A percentile compares a stretch with the other conserved stretches of the same genome.
These are phyloP conservation scores for Penicillium salamii DNA, from an alignment of 495 filamentous ascomycete species.

Conservation along the genomic window DNA sequence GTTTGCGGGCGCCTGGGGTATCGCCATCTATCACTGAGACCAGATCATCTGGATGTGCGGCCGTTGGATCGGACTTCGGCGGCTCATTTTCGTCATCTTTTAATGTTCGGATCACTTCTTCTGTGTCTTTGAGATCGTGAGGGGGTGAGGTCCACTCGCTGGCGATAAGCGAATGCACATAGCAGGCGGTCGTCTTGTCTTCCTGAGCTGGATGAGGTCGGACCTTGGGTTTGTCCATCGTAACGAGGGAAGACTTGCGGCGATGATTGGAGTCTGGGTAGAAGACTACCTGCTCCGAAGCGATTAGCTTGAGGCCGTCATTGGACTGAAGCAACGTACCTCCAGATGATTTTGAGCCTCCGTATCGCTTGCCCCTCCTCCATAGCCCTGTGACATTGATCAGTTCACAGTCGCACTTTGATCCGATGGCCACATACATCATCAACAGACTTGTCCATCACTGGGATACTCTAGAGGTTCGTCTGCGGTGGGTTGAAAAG, in stretches of 20 bases:
- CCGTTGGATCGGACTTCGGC: constrained; percentile 12
- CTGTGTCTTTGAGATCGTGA: constrained; percentile 22
- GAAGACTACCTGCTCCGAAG: constrained; percentile 63
- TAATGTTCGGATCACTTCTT: constrained; percentile 25
- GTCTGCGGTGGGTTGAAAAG: constrained; percentile 9
- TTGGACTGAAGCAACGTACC: constrained; percentile 24
- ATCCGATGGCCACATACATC: constrained; percentile 18
- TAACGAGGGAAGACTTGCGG: constrained; percentile 79
- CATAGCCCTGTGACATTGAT: constrained; percentile 27
- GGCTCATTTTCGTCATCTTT: constrained; percentile 17
- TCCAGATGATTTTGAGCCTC: constrained; percentile 49
- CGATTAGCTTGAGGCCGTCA: not conserved
- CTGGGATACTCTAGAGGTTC: constrained; percentile 6
- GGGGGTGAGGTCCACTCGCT: constrained; percentile 36
- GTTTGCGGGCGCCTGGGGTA: constrained; percentile 11
- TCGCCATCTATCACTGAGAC: constrained; percentile 23
- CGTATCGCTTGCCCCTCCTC: constrained; percentile 34
- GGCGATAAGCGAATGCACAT: constrained; percentile 80
- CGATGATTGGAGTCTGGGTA: constrained; percentile 67
- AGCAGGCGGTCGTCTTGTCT: constrained; percentile 64
- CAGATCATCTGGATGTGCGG: constrained; percentile 11
- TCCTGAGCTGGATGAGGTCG: constrained; percentile 35
- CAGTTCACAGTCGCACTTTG: constrained; percentile 9
- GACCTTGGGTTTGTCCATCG: constrained; percentile 47
- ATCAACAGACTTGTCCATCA: constrained; percentile 20